Conservation (phyloP, 106 monocot genomes). For the Triglochin maritima region DNA sequence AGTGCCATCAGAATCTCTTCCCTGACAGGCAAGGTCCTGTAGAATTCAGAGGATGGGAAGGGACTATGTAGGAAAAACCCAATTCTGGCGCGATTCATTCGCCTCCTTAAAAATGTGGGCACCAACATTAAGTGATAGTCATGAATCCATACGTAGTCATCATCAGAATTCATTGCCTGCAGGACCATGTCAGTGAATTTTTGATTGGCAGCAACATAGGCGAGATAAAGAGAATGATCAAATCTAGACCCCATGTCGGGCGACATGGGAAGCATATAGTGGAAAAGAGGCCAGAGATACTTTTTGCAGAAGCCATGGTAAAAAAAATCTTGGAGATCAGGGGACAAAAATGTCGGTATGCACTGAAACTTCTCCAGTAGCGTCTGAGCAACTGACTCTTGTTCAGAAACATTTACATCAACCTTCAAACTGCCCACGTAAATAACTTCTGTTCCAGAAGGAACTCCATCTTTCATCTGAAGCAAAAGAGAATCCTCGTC, state of each 20-base stretch:
- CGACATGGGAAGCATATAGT: conserved; percentile 46
- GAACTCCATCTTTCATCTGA: conserved; percentile 68
- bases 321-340: conserved; percentile 29
- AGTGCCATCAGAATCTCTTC: conserved; percentile 40
- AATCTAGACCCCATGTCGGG: conserved; percentile 22
- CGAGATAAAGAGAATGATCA: conserved; percentile 36
- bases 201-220: conserved; percentile 40
- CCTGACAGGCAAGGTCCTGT: conserved; percentile 36
- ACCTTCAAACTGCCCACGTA: conserved; percentile 38
- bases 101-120: conserved; percentile 47
- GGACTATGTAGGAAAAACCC: conserved; percentile 62
- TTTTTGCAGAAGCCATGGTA: conserved; percentile 64
- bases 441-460: conserved; percentile 56
- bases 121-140: conserved; percentile 62
- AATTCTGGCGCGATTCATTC: conserved; percentile 33
- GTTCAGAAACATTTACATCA: conserved; percentile 25
- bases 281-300: conserved; percentile 55
- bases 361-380: conserved; percentile 38
- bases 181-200: conserved; percentile 35
- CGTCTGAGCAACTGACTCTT: conserved; percentile 34
- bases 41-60: conserved; percentile 47
- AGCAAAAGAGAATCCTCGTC: conserved; percentile 81
- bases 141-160: conserved; percentile 55
- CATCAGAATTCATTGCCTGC: conserved; percentile 47
- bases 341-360: conserved; percentile 36